Conservation (phyloP, 176 grass and related monocot genomes). For the Avena atlantica region DNA sequence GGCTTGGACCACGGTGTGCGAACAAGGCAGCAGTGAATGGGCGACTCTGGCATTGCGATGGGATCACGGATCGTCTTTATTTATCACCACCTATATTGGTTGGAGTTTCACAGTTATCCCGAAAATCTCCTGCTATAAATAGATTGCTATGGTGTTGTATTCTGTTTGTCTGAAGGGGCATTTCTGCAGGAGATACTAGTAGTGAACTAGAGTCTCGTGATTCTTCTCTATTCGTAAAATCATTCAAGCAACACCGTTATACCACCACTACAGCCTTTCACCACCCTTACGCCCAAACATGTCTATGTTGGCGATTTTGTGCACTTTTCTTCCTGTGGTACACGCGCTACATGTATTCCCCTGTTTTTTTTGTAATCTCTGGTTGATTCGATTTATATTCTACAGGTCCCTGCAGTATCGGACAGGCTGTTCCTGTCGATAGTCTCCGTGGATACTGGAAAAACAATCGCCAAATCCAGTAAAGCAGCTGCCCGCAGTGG, state of each 20-base stretch:
- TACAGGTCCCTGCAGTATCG: constrained; percentile 83
- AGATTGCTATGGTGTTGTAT: background rate
- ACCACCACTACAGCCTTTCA: background rate
- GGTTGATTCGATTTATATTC: constrained; percentile 4
- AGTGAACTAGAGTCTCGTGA: background rate
- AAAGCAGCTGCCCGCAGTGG: constrained; percentile 75
- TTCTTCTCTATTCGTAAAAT: background rate
- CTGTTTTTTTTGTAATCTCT: background rate
- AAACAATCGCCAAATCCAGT: constrained; percentile 77
- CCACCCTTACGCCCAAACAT: too few species aligned
- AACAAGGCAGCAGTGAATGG: background rate
- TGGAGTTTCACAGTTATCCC: background rate
- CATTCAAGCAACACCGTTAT: background rate
- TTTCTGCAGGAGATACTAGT: background rate
- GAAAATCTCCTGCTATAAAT: background rate
- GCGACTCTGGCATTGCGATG: background rate
- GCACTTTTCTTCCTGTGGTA: background rate
- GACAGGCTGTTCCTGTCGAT: constrained; percentile 89
- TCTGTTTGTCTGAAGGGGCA: background rate
- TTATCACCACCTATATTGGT: too few species aligned
- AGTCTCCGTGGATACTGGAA: constrained; percentile 70
- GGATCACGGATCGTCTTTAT: too few species aligned
- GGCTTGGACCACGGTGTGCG: background rate
- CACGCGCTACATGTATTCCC: background rate
- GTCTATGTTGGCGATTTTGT: background rate